phyloP scores from a whole-genome alignment of 805 yeast genomes.

The Zygosaccharomyces pseudorouxii region DNA sequence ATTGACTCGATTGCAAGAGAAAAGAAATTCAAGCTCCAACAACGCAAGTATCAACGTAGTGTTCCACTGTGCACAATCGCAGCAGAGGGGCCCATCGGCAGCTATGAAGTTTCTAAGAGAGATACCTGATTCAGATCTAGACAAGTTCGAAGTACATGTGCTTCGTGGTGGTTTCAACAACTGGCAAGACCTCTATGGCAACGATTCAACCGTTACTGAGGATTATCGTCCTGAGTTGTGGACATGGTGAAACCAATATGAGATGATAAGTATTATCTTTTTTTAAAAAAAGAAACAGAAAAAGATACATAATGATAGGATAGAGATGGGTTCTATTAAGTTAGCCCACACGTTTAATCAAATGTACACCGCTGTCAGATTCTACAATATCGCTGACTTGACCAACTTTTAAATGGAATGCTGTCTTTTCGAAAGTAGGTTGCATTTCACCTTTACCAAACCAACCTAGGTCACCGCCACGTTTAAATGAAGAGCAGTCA shows the following conservation, averaged over 20 bases:
- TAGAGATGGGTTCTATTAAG: conserved; percentile 6
- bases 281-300: too few relatives aligned
- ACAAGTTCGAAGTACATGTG: conserved; percentile 55
- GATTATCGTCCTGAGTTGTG: conserved; percentile 46
- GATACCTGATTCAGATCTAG: conserved; percentile 26
- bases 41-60: conserved; percentile 39
- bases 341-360: conserved; percentile 79
- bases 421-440: conserved; percentile 85
- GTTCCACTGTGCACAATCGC: conserved; percentile 88
- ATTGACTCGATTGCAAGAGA: conserved; percentile 38
- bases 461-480: conserved; percentile 88
- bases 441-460: conserved; percentile 94
- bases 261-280: not conserved
- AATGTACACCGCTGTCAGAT: conserved; percentile 85
- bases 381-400: conserved; percentile 81
- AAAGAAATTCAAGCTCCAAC: conserved; percentile 11
- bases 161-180: conserved; percentile 77
- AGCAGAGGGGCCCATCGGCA: conserved; percentile 87
- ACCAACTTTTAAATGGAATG: conserved; percentile 76
- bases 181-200: conserved; percentile 79
- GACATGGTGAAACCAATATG: conserved; percentile 22
- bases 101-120: conserved; percentile 53
- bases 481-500: conserved; percentile 81
- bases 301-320: conserved; percentile 21
- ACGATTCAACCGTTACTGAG: conserved; percentile 59